These are phyloP conservation scores for Penicillium robsamsonii DNA, from an alignment of 495 filamentous ascomycete genomes.

Conservation along the genomic window DNA sequence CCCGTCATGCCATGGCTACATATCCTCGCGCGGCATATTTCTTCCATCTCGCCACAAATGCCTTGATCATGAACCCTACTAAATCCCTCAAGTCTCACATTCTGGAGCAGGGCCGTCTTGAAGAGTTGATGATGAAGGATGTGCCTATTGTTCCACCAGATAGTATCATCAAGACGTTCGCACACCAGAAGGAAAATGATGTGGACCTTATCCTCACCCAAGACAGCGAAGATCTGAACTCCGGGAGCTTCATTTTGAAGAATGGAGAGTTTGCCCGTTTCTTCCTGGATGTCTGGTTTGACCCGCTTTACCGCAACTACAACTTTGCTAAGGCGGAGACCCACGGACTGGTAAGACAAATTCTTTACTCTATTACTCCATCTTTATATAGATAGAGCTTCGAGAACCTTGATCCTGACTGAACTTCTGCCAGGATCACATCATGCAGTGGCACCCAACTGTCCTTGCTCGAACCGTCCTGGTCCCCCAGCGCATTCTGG, in stretches of 20 bases:
- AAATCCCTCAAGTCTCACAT: slow-evolving; percentile 68
- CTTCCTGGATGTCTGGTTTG: slow-evolving; percentile 94
- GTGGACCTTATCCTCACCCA: slow-evolving; percentile 84
- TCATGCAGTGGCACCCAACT: slow-evolving; percentile 98
- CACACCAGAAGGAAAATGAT: slow-evolving; percentile 69
- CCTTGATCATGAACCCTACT: slow-evolving; percentile 86
- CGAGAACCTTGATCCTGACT: slow-evolving; percentile 2
- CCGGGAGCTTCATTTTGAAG: slow-evolving; percentile 74
- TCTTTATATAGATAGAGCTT: background rate
- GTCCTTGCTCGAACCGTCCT: slow-evolving; percentile 85
- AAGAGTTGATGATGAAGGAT: slow-evolving; percentile 80
- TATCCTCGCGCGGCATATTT: slow-evolving; percentile 73
- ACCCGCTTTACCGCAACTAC: slow-evolving; percentile 87
- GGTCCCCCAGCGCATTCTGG: slow-evolving; percentile 77
- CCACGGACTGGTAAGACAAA: slow-evolving; percentile 75
- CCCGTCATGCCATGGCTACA: slow-evolving; percentile 82
- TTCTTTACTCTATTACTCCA: background rate
- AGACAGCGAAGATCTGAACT: slow-evolving; percentile 75
- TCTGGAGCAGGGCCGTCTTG: slow-evolving; percentile 62
- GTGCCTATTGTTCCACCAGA: slow-evolving; percentile 88
- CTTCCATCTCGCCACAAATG: slow-evolving; percentile 79
- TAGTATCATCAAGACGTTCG: slow-evolving; percentile 93
- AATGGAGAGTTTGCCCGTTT: slow-evolving; percentile 89
- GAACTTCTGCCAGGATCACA: slow-evolving; percentile 63
- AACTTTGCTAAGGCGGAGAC: slow-evolving; percentile 93